These are phyloP conservation scores for Phragmites australis DNA, from an alignment of 176 grass and related monocot species.

Conservation along the genomic window DNA sequence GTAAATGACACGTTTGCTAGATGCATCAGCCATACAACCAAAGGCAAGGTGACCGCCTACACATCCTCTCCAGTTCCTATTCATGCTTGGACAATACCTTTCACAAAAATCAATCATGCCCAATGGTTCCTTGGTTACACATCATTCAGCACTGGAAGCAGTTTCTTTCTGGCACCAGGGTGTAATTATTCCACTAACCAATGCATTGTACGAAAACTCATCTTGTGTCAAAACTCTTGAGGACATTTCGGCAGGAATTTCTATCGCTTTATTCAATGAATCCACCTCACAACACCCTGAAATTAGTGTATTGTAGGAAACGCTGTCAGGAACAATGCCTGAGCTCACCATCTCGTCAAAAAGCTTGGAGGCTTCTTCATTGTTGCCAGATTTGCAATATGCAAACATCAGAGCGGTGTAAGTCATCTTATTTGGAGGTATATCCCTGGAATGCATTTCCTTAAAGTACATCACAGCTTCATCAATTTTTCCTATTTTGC, in stretches of 20 bases:
- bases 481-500: constrained; percentile 76
- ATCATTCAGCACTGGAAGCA: constrained; percentile 46
- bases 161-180: constrained; percentile 50
- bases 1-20: neutral
- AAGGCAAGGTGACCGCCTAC: neutral
- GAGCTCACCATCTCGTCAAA: constrained; percentile 71
- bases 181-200: constrained; percentile 65
- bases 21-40: constrained; percentile 9
- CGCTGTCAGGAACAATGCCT: constrained; percentile 66
- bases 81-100: constrained; percentile 10
- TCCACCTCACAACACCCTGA: constrained; percentile 52
- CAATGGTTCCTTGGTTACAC: constrained; percentile 39
- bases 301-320: constrained; percentile 69
- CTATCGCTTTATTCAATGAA: constrained; percentile 49
- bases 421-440: constrained; percentile 82
- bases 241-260: constrained; percentile 46
- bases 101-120: constrained; percentile 18
- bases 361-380: constrained; percentile 63
- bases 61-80: neutral
- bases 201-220: constrained; percentile 50
- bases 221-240: constrained; percentile 45
- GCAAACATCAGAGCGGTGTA: constrained; percentile 83
- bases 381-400: constrained; percentile 70
- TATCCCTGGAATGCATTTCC: constrained; percentile 59
- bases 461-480: constrained; percentile 68